phyloP scores from a whole-genome alignment of 208 protist genomes.

The Crithidia acanthocephali region DNA sequence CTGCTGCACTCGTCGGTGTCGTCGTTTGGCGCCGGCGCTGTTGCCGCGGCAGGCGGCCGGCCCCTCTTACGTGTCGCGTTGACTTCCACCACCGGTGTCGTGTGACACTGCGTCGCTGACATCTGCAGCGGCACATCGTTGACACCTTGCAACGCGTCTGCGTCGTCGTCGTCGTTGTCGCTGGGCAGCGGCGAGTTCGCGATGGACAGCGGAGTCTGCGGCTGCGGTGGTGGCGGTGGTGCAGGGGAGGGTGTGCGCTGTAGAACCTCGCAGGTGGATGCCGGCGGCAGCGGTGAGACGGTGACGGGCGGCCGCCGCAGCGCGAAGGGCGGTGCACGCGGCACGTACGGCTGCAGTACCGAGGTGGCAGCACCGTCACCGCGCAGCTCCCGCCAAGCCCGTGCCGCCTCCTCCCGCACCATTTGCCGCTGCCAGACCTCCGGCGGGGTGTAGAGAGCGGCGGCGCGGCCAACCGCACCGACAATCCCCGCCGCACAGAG shows the following conservation, averaged over 20 bases:
- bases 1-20: background rate
- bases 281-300: background rate
- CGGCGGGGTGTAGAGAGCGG: conserved; percentile 32
- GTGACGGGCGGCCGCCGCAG: background rate
- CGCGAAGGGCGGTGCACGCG: background rate
- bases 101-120: no score
- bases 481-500: conserved; percentile 33
- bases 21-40: no score
- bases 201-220: conserved; percentile 16
- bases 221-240: background rate
- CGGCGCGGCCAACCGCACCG: conserved; percentile 22
- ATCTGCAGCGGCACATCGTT: background rate
- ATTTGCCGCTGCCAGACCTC: conserved; percentile 34
- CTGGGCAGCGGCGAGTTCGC: conserved; percentile 4
- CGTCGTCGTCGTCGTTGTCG: background rate
- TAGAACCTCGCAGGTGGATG: background rate
- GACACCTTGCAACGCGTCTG: no score
- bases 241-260: background rate
- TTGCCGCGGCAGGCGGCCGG: background rate
- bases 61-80: conserved; percentile 9
- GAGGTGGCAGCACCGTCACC: background rate
- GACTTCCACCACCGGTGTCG: background rate
- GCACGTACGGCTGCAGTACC: conserved; percentile 13
- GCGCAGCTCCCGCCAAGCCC: conserved; percentile 28
- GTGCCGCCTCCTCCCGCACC: conserved; percentile 45